Percentiles rank a stretch among this genome's conserved stretches.
Evolutionary conservation across 2,329 filamentous ascomycete species (phyloP).

Genomic region (Cordyceps sp.): DNA sequence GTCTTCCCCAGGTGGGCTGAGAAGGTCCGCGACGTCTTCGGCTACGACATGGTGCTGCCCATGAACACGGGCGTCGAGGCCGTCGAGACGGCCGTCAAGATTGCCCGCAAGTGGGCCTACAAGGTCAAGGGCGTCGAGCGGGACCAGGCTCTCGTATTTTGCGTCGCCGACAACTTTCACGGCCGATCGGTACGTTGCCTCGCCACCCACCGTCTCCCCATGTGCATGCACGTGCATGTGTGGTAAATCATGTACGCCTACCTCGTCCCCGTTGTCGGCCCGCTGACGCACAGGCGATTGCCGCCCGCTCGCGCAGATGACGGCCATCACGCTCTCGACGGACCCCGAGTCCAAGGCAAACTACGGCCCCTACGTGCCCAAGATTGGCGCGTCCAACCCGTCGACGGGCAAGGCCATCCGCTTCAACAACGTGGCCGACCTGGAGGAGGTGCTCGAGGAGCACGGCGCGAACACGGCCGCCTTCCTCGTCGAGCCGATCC

Average conservation of each 20-base stretch:
- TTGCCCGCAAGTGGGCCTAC: conserved; percentile 95
- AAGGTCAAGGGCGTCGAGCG: conserved; percentile 83
- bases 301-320: no score
- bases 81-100: conserved; percentile 89
- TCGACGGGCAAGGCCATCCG: conserved; percentile 59
- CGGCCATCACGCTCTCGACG: conserved; percentile 85
- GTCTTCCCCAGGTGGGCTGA: conserved; percentile 93
- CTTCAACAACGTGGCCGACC: conserved; percentile 71
- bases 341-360: conserved; percentile 93
- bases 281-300: no score
- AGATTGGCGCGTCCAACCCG: conserved; percentile 63
- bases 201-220: no score
- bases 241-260: no score
- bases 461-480: conserved; percentile 78
- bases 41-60: conserved; percentile 93
- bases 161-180: conserved; percentile 86
- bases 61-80: conserved; percentile 98
- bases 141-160: conserved; percentile 71
- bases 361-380: conserved; percentile 90
- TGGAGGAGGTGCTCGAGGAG: conserved; percentile 62
- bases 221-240: no score
- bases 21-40: conserved; percentile 76
- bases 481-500: conserved; percentile 91
- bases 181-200: conserved; percentile 66
- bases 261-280: background rate